phyloP scores from a whole-genome alignment of 2,329 filamentous ascomycete species.

The Cercospora berteroae region DNA sequence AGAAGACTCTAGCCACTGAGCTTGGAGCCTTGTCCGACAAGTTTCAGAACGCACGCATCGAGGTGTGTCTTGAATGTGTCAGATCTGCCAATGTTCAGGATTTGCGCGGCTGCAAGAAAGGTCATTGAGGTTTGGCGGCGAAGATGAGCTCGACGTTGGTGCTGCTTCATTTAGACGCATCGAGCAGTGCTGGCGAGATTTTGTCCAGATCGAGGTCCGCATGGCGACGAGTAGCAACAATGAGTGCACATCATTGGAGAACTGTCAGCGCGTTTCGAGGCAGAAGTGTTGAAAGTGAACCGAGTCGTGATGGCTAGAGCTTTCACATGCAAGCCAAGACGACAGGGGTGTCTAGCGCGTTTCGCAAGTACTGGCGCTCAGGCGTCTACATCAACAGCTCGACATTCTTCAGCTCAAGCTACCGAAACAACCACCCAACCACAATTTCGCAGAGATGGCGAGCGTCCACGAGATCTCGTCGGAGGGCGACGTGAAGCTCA shows the following conservation, averaged over 20 bases:
- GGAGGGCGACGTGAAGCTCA: constrained; percentile 35
- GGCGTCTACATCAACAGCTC: not conserved
- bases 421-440: not conserved
- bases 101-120: not conserved
- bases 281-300: not conserved
- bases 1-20: not conserved
- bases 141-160: not conserved
- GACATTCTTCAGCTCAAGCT: not conserved
- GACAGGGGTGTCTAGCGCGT: not conserved
- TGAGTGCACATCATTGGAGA: too few species aligned
- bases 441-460: not conserved
- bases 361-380: not conserved
- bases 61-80: not conserved
- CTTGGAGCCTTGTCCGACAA: too few species aligned
- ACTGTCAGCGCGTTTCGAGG: too few species aligned
- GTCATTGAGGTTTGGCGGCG: not conserved
- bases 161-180: too few species aligned
- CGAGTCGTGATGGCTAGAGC: not conserved
- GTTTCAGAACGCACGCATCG: too few species aligned
- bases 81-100: not conserved
- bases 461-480: constrained; percentile 34
- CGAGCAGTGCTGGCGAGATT: too few species aligned
- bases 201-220: too few species aligned
- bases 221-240: too few species aligned
- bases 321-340: not conserved